phyloP scores from a whole-genome alignment of 2,329 filamentous ascomycete species.

The Trichoderma brevicompactum region DNA sequence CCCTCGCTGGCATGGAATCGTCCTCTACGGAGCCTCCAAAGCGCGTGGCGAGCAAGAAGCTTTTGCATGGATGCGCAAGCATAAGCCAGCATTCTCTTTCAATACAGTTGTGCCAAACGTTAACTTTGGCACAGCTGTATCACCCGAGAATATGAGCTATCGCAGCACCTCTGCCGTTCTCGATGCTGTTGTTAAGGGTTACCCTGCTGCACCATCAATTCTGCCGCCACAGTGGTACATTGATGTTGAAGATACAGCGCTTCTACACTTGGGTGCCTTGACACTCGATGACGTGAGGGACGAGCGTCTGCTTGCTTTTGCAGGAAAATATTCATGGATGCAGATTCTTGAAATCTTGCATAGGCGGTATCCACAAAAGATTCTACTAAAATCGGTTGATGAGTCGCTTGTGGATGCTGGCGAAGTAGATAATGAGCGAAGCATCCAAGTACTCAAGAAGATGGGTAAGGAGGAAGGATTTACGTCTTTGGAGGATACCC shows the following conservation, averaged over 20 bases:
- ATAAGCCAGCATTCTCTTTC: background rate
- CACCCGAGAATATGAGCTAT: background rate
- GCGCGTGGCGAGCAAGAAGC: background rate
- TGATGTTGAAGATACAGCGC: background rate
- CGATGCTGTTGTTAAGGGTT: background rate
- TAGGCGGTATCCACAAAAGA: background rate
- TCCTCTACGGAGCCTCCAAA: background rate
- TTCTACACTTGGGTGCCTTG: background rate
- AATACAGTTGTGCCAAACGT: background rate
- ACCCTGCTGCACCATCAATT: background rate
- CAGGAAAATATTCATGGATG: background rate
- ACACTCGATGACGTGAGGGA: background rate
- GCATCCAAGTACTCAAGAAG: background rate
- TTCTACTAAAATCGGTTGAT: background rate
- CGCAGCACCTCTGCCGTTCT: background rate
- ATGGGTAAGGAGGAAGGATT: background rate
- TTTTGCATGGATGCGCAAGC: background rate
- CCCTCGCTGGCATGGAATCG: background rate
- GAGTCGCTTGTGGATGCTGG: background rate
- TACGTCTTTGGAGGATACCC: background rate
- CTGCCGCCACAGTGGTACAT: background rate
- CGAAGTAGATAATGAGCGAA: background rate
- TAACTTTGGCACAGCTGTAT: background rate
- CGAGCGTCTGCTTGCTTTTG: background rate
- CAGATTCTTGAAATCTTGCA: background rate